Conservation (phyloP, 495 filamentous ascomycete genomes). For the Aspergillus avenaceus region DNA sequence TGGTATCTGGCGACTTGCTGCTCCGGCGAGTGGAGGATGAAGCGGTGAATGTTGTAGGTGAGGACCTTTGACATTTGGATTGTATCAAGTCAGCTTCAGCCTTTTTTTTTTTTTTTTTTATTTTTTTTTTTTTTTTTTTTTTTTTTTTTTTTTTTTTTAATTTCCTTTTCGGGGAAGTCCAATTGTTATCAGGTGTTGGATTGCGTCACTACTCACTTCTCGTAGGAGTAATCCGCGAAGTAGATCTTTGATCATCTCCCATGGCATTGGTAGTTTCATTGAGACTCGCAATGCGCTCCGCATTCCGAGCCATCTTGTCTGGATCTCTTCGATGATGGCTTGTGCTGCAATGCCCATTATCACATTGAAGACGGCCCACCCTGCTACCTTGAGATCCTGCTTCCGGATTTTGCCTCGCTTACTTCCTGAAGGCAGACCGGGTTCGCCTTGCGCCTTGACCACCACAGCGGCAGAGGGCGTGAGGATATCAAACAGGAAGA, state of each 20-base stretch:
- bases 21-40: slow-evolving; percentile 54
- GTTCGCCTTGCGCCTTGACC: slow-evolving; percentile 66
- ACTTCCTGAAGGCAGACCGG: slow-evolving; percentile 57
- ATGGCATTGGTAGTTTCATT: slow-evolving; percentile 58
- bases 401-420: slow-evolving; percentile 32
- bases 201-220: slow-evolving; percentile 50
- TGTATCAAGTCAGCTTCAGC: too few species aligned
- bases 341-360: slow-evolving; percentile 53
- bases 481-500: slow-evolving; percentile 68
- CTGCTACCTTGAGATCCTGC: slow-evolving; percentile 37
- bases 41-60: slow-evolving; percentile 70
- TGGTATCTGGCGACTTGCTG: slow-evolving; percentile 43
- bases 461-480: slow-evolving; percentile 60
- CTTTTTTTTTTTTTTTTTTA: too few species aligned
- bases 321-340: slow-evolving; percentile 50
- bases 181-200: too few species aligned
- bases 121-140: too few species aligned
- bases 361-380: slow-evolving; percentile 64
- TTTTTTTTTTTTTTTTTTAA: too few species aligned
- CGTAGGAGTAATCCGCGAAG: slow-evolving; percentile 45
- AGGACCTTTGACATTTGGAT: too few species aligned
- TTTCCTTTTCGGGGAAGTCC: too few species aligned
- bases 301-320: slow-evolving; percentile 45
- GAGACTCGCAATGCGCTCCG: slow-evolving; percentile 56
- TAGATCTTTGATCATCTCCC: slow-evolving; percentile 52